These are phyloP conservation scores for Colletotrichum tabaci DNA, from an alignment of 2,329 filamentous ascomycete genomes.

Conservation along the genomic window DNA sequence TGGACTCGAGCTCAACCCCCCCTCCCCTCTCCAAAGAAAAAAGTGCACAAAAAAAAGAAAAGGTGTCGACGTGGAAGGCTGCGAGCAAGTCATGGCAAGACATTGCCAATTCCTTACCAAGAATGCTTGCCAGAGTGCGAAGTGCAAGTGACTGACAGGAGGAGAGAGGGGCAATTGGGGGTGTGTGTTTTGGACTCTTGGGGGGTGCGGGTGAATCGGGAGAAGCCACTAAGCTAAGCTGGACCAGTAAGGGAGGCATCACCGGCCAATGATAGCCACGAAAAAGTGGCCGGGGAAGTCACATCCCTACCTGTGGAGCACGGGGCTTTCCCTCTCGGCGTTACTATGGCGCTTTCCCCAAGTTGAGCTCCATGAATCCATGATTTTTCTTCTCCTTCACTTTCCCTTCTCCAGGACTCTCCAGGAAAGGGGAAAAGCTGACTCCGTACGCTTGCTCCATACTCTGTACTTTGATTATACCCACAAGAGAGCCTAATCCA, in stretches of 20 bases:
- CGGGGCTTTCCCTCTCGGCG: slow-evolving; percentile 32
- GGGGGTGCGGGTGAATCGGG: slow-evolving; percentile 10
- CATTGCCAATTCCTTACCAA: slow-evolving; percentile 24
- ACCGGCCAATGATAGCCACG: slow-evolving; percentile 27
- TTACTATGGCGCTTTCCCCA: slow-evolving; percentile 42
- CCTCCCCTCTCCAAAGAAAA: background rate
- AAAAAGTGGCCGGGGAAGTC: slow-evolving; percentile 11
- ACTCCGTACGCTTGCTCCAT: background rate
- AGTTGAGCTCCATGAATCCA: slow-evolving; percentile 29
- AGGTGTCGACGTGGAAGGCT: slow-evolving; percentile 25
- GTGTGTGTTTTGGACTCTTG: background rate
- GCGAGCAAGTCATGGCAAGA: slow-evolving; percentile 30
- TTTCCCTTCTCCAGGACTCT: slow-evolving; percentile 2
- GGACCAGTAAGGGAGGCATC: slow-evolving; percentile 18
- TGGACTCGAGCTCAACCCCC: background rate
- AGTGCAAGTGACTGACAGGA: background rate
- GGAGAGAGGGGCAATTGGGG: background rate
- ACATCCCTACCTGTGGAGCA: too few relatives aligned
- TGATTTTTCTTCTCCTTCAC: background rate
- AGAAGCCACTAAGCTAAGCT: background rate
- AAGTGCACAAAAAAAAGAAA: background rate
- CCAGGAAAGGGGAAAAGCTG: background rate
- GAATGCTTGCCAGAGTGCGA: background rate
- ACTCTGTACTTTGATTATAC: background rate
- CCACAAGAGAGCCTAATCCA: slow-evolving; percentile 12